phyloP scores from a whole-genome alignment of 1,284 basidiomycete species.

The Schizopora paradoxa region DNA sequence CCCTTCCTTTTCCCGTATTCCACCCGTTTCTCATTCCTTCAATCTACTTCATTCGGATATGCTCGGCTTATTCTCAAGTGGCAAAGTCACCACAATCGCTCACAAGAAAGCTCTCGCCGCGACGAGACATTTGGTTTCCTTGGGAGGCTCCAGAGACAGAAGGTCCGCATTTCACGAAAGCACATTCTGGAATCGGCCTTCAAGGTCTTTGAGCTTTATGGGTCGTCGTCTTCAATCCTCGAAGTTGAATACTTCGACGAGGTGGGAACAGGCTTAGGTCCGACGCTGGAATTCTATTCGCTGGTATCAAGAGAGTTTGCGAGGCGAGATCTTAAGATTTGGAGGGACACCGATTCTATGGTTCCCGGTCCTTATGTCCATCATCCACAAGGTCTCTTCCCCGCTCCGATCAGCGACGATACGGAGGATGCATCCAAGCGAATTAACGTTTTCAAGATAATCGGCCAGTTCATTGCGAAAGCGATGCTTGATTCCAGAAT shows the following conservation, averaged over 20 bases:
- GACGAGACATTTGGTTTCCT: constrained; percentile 91
- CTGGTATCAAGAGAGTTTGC: constrained; percentile 93
- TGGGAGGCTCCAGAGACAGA: constrained; percentile 89
- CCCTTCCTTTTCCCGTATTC: constrained; percentile 99
- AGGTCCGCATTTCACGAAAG: constrained; percentile 92
- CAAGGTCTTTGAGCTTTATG: constrained; percentile 97
- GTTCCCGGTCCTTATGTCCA: constrained; percentile 65
- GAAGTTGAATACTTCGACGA: constrained; percentile 99
- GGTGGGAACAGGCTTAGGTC: constrained; percentile 95
- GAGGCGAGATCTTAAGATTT: constrained; percentile 79
- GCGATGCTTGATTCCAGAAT: constrained; percentile 96
- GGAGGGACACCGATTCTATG: constrained; percentile 79
- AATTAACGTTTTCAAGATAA: constrained; percentile 80
- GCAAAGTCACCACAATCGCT: constrained; percentile 77
- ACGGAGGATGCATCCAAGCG: constrained; percentile 63
- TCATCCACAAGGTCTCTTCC: constrained; percentile 85
- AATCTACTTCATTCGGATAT: constrained; percentile 97
- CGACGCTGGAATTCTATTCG: constrained; percentile 98
- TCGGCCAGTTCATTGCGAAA: constrained; percentile 98
- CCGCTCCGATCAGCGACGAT: constrained; percentile 76
- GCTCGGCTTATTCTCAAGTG: constrained; percentile 87
- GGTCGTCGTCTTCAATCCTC: constrained; percentile 85
- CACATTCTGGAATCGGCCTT: constrained; percentile 96
- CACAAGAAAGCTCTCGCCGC: constrained; percentile 68
- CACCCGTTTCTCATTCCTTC: constrained; percentile 93